phyloP scores from a whole-genome alignment of 345 rosid species.

The Ceriops zippeliana region DNA sequence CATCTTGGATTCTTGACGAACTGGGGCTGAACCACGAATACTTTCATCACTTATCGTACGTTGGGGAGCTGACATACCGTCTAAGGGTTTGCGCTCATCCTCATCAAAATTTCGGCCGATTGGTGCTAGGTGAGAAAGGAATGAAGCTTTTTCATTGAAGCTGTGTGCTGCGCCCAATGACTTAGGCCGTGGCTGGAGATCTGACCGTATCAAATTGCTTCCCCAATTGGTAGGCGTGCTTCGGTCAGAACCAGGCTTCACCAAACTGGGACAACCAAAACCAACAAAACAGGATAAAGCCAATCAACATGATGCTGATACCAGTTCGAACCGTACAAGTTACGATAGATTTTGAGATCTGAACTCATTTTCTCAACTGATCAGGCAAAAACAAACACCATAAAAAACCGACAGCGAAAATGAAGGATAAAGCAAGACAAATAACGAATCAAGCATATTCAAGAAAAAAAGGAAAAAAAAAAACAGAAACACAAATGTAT shows the following conservation, averaged over 20 bases:
- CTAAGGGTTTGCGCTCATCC: slow-evolving; percentile 29
- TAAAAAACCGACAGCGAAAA: too few relatives aligned
- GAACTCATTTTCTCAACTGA: too few relatives aligned
- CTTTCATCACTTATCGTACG: slow-evolving; percentile 16
- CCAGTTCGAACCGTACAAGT: too few relatives aligned
- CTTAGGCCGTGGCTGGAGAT: slow-evolving; percentile 25
- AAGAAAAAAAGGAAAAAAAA: too few relatives aligned
- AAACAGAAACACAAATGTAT: too few relatives aligned
- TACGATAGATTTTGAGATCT: too few relatives aligned
- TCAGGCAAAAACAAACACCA: too few relatives aligned
- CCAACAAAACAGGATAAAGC: neutral
- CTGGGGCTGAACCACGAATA: neutral
- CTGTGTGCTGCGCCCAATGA: slow-evolving; percentile 19
- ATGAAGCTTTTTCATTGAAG: slow-evolving; percentile 23
- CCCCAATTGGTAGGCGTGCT: slow-evolving; percentile 7
- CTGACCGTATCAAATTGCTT: slow-evolving; percentile 17
- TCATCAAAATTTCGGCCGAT: slow-evolving; percentile 30
- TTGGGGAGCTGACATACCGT: slow-evolving; percentile 5
- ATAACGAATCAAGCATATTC: too few relatives aligned
- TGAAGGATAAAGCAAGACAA: too few relatives aligned
- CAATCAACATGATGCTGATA: neutral
- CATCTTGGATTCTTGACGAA: slow-evolving; percentile 13
- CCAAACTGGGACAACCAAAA: slow-evolving; percentile 14
- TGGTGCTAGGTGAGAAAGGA: slow-evolving; percentile 16
- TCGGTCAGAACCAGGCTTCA: slow-evolving; percentile 20